Percentiles rank a stretch among this genome's conserved stretches.
Conservation (phyloP, 768 basidiomycete species). For the Amanita exitialis region DNA sequence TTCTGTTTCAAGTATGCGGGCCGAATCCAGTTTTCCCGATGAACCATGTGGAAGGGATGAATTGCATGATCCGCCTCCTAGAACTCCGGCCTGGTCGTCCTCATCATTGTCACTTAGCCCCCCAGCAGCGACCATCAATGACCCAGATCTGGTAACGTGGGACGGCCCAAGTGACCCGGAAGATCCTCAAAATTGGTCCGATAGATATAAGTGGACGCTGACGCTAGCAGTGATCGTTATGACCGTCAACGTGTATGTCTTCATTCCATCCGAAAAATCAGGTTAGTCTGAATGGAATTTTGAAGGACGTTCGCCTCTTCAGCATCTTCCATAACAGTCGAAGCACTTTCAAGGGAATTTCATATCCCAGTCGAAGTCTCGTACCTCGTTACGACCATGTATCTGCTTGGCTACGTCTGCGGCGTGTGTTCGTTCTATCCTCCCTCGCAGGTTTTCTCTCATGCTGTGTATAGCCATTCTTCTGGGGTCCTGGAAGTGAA, state of each 20-base stretch:
- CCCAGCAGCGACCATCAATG: neutral
- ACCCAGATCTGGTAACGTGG: slow-evolving; percentile 26
- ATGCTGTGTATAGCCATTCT: slow-evolving; percentile 25
- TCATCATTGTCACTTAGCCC: too few species aligned
- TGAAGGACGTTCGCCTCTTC: slow-evolving; percentile 51
- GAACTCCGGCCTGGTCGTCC: neutral
- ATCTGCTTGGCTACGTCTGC: slow-evolving; percentile 41
- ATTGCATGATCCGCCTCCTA: slow-evolving; percentile 16
- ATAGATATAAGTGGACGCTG: slow-evolving; percentile 35
- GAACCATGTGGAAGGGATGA: slow-evolving; percentile 10
- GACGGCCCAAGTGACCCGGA: slow-evolving; percentile 42
- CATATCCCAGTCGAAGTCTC: slow-evolving; percentile 30
- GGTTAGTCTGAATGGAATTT: neutral
- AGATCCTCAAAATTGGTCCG: slow-evolving; percentile 49
- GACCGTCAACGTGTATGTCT: slow-evolving; percentile 46
- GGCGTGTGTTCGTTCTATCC: slow-evolving; percentile 23
- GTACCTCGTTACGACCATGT: slow-evolving; percentile 37
- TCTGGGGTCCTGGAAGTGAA: slow-evolving; percentile 28
- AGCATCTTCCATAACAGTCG: slow-evolving; percentile 34
- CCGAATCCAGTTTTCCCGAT: too few species aligned
- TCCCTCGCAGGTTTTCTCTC: neutral
- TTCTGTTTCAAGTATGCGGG: too few species aligned
- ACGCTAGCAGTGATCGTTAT: slow-evolving; percentile 33
- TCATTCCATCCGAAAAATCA: neutral
- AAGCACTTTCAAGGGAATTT: slow-evolving; percentile 28